Evolutionary conservation across 2,329 filamentous ascomycete species (phyloP).

Genomic region (Hymenoscyphus infarciens): DNA sequence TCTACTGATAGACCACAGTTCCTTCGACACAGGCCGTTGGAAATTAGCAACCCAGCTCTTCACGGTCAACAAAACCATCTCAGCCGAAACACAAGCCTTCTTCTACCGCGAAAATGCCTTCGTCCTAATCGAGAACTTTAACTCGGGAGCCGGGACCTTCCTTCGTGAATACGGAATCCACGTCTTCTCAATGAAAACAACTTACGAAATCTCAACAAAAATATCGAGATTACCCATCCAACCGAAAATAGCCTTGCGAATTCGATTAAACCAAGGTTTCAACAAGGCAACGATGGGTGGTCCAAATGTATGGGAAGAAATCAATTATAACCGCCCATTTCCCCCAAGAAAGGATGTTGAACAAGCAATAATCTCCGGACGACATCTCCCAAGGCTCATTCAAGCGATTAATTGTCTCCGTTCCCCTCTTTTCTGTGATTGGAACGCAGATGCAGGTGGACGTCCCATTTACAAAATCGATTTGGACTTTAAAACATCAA

Average conservation of each 20-base stretch:
- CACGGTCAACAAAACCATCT: not conserved
- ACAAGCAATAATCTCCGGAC: not conserved
- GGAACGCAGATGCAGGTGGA: not conserved
- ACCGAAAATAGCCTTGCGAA: not conserved
- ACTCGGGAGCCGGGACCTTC: not conserved
- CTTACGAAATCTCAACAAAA: not conserved
- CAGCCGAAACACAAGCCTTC: not conserved
- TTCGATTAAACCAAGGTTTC: not conserved
- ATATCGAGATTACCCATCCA: not conserved
- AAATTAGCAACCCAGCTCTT: not conserved
- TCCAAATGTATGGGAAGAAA: not conserved
- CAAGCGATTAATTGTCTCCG: not conserved
- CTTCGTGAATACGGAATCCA: not conserved
- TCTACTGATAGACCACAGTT: not conserved
- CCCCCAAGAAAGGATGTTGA: not conserved
- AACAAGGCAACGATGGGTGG: not conserved
- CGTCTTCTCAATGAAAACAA: not conserved
- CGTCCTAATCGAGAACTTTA: not conserved
- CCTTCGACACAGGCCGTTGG: not conserved
- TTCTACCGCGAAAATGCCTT: slow-evolving; percentile 2
- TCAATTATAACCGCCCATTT: not conserved
- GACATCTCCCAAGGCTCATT: not conserved
- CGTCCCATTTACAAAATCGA: not conserved
- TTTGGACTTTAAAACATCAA: not conserved
- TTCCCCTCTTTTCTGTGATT: not conserved